Evolutionary conservation across 2,329 filamentous ascomycete genomes (phyloP), one percentile per base, ranked within the genome.

Genomic region (Aureobasidium sp.): DNA sequence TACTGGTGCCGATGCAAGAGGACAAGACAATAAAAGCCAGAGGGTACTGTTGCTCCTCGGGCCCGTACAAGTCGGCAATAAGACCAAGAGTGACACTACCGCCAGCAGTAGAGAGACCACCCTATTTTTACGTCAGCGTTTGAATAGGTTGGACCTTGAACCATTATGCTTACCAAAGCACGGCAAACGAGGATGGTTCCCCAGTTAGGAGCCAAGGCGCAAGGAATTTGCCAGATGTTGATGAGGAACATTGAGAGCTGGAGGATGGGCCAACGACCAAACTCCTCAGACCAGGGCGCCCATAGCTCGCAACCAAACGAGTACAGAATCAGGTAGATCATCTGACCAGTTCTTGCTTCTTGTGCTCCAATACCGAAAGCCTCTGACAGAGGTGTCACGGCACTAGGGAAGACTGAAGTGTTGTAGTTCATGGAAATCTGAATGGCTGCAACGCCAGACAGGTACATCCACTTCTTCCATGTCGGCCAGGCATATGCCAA

Each of bases 221-320:
- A 74, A 0, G 87, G 87, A 0, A 91, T 73, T 66, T 90, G 87
- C 79, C 83, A 94, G 61, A 93, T 74, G 68, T 94, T 94, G 73
- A 92, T 88, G 12, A 94, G 77, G 65, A 88, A 82, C 60, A 94
- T 76, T 41, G 85, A 89, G 27, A 82, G 75, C 78, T 93, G 90
- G 25, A 93, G 79, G 61, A 94, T 82, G 1, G 87, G 87, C 78
- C 86, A 88, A 55, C 90, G 84, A 22, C 90, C 90, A 55, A 93
- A 79, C 69, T 94, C 90, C 72, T 95, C 90, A 49, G 85, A 89
- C 88, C 90, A 94, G 0, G 90, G 90, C 0, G 90, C 90, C 90
- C 90, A 94, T 0, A 93, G 80, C 73, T 94, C 90, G 72, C 90
- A 94, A 39, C 90, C 90, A 71, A 94, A 92, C 41, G 89, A 90